Evolutionary conservation across 805 yeast genomes (phyloP).

Genomic region (Yarrowia sp.): DNA sequence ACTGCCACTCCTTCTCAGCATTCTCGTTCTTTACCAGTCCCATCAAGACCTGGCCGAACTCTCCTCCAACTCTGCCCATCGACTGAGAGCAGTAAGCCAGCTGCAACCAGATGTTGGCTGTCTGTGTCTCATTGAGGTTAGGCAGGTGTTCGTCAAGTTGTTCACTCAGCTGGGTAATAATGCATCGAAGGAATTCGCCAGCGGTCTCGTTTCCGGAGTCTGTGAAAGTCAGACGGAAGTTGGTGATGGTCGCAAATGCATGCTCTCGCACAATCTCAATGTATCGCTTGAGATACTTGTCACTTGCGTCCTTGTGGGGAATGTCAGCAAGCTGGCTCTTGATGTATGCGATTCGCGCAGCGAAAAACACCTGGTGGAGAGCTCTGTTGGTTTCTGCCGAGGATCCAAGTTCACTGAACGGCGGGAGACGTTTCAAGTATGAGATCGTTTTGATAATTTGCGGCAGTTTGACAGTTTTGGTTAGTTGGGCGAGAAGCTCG

Average conservation of each 20-base stretch:
- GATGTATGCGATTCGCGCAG: slow-evolving; percentile 68
- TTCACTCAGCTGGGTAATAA: slow-evolving; percentile 33
- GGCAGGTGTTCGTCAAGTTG: slow-evolving; percentile 34
- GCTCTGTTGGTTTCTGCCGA: slow-evolving; percentile 34
- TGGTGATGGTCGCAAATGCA: slow-evolving; percentile 68
- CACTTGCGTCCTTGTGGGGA: slow-evolving; percentile 31
- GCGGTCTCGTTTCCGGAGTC: slow-evolving; percentile 36
- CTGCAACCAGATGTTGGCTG: slow-evolving; percentile 73
- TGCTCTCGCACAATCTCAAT: slow-evolving; percentile 84
- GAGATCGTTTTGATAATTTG: slow-evolving; percentile 74
- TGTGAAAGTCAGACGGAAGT: slow-evolving; percentile 62
- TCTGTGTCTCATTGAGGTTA: slow-evolving; percentile 35
- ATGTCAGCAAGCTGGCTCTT: slow-evolving; percentile 50
- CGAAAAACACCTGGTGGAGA: slow-evolving; percentile 58
- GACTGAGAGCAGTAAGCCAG: slow-evolving; percentile 87
- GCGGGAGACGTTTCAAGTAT: slow-evolving; percentile 60
- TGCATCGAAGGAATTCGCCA: slow-evolving; percentile 29
- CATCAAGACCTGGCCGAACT: slow-evolving; percentile 51
- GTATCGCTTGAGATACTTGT: slow-evolving; percentile 69
- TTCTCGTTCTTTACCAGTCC: slow-evolving; percentile 33
- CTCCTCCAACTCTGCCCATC: slow-evolving; percentile 65
- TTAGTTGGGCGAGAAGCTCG: slow-evolving; percentile 64
- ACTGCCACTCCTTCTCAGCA: slow-evolving; percentile 45
- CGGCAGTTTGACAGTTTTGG: slow-evolving; percentile 77
- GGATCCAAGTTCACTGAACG: slow-evolving; percentile 35